These are phyloP conservation scores for Phytophthora podocarpi DNA, from an alignment of 352 stramenopile genomes.

Conservation along the genomic window DNA sequence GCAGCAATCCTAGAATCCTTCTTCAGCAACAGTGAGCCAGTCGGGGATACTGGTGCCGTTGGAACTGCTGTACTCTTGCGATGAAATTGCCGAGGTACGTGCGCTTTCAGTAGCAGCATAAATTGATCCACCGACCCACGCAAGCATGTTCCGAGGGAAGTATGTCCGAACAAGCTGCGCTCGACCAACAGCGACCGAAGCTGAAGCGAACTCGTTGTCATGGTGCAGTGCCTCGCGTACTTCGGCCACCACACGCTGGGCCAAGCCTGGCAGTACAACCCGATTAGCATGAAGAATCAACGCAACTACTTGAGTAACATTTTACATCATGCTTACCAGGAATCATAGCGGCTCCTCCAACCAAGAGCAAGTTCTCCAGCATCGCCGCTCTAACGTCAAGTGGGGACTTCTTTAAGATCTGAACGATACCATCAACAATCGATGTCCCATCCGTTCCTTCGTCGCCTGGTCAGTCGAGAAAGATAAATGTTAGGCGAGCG, in stretches of 20 bases:
- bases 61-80: slow-evolving; percentile 54
- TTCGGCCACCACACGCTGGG: slow-evolving; percentile 54
- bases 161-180: slow-evolving; percentile 48
- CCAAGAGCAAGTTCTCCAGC: slow-evolving; percentile 76
- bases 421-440: slow-evolving; percentile 59
- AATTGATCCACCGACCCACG: slow-evolving; percentile 81
- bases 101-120: slow-evolving; percentile 70
- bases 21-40: slow-evolving; percentile 70
- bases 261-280: slow-evolving; percentile 47
- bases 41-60: slow-evolving; percentile 48
- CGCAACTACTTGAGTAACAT: not conserved
- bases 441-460: slow-evolving; percentile 45
- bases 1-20: slow-evolving; percentile 26
- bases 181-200: slow-evolving; percentile 35
- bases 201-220: slow-evolving; percentile 47
- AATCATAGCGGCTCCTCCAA: slow-evolving; percentile 81
- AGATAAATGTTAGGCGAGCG: not conserved
- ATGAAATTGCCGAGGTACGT: slow-evolving; percentile 47
- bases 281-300: not conserved
- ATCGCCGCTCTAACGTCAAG: slow-evolving; percentile 70
- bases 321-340: slow-evolving; percentile 42
- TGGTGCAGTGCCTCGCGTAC: slow-evolving; percentile 40
- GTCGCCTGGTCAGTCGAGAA: slow-evolving; percentile 27
- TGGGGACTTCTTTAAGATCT: slow-evolving; percentile 59
- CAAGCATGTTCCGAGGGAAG: slow-evolving; percentile 78